phyloP scores from a whole-genome alignment of 2,329 filamentous ascomycete species.

The Thermoascus crustaceus region DNA sequence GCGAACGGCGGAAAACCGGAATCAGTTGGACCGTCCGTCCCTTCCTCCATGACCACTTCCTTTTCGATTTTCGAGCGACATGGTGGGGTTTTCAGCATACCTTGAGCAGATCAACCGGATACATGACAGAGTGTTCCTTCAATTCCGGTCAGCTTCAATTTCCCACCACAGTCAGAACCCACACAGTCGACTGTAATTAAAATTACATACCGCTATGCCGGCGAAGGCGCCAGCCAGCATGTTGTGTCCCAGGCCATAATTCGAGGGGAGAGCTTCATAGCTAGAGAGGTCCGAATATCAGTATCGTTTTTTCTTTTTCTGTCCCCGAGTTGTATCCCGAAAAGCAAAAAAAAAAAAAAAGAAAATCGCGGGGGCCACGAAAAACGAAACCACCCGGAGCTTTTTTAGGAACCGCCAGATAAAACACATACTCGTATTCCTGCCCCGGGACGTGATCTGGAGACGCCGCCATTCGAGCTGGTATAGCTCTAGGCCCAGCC shows the following conservation, averaged over 20 bases:
- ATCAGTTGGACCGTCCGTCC: constrained; percentile 4
- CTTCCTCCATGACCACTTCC: constrained; percentile 1
- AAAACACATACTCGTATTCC: constrained; percentile 39
- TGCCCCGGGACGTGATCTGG: constrained; percentile 34
- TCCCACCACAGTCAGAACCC: constrained; percentile 10
- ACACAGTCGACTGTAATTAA: too few relatives aligned
- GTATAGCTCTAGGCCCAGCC: constrained; percentile 27
- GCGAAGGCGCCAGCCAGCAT: constrained; percentile 96
- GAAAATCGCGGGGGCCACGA: not conserved
- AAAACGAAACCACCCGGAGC: too few relatives aligned
- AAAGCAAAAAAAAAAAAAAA: constrained; percentile 10
- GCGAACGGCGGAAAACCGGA: constrained; percentile 5
- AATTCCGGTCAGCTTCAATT: constrained; percentile 14
- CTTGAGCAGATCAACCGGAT: constrained; percentile 96
- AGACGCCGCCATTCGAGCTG: constrained; percentile 34
- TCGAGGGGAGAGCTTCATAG: constrained; percentile 90
- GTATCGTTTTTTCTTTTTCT: constrained; percentile 4
- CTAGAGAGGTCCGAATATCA: constrained; percentile 31
- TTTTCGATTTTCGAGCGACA: not conserved
- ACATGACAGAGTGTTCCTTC: constrained; percentile 98
- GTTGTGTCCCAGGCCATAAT: constrained; percentile 89
- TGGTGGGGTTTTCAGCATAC: constrained; percentile 41
- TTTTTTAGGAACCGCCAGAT: constrained; percentile 3
- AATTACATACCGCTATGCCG: constrained; percentile 79
- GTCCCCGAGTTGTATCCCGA: not conserved